Base-by-base conservation (phyloP, 106 monocot genomes). In the Dendrobium nobile region DNA sequence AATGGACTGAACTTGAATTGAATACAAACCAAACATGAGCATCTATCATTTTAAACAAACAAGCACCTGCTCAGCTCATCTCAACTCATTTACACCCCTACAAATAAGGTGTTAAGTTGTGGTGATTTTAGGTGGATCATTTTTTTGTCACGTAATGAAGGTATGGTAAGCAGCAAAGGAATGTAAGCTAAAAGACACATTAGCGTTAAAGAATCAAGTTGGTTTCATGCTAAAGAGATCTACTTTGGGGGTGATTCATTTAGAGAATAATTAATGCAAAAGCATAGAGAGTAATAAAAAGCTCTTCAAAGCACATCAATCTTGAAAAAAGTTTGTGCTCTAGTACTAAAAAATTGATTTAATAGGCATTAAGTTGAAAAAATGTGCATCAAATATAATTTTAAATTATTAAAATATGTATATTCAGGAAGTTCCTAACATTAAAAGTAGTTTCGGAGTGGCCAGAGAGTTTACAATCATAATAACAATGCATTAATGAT, bases 251-350 rank as follows among this genome's bases (percentile, higher is more conserved):
- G 10, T 51, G 51, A 51, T 51, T 51, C 3, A 15, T 2, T 61
- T 61, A 61, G 61, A 61, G n/a, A 61, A n/a, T 54, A 61, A 61
- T 61, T 61, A 61, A 61, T 61, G n/a, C n/a, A 61, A 51, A 51
- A n/a, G 4, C 22, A 22, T 61, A 5, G 61, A n/a, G 20, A 22
- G 61, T 22, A 61, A 61, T 1, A n/a, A 61, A 61, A 7, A 4
- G 22, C 2, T 61, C 22, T 61, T 61, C 22, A 61, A 61, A 61
- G 61, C 20, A 6, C n/a, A 61, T 19, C 22, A 61, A 6, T 61
- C 0, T 22, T 22, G 22, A 61, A 10, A 61, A n/a, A 22, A 61
- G 1, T 61, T 22, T n/a, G n/a, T 61, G 61, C 20, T 22, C 51
- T 15, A 51, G 15, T 61, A 61, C 61, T 20, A 61, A n/a, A 4